Evolutionary conservation across 176 grass and related monocot species (phyloP).

Genomic region (Bothriochloa decipiens): DNA sequence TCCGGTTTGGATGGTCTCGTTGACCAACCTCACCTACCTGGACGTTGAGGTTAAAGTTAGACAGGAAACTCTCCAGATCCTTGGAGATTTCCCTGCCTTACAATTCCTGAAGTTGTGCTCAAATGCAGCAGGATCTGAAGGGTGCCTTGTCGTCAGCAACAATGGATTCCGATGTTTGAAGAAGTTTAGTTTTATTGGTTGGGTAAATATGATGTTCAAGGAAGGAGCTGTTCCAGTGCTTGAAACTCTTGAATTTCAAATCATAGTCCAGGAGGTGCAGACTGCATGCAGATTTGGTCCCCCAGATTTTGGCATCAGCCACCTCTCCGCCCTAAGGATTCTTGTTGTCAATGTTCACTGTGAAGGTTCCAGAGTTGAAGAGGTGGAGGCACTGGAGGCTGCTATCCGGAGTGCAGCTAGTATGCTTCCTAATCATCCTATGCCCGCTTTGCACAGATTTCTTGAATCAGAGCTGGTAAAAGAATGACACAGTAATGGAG

Average conservation of each 20-base stretch:
- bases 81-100: constrained; percentile 36
- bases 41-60: constrained; percentile 32
- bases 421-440: constrained; percentile 39
- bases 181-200: constrained; percentile 32
- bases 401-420: constrained; percentile 10
- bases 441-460: constrained; percentile 23
- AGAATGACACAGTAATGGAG: background rate
- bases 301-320: constrained; percentile 28
- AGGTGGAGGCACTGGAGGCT: constrained; percentile 42
- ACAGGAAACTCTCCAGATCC: constrained; percentile 29
- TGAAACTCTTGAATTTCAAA: constrained; percentile 40
- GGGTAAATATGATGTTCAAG: constrained; percentile 19
- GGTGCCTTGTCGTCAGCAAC: background rate
- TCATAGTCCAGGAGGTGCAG: constrained; percentile 8
- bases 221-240: constrained; percentile 48
- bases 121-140: constrained; percentile 6
- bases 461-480: constrained; percentile 16
- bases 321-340: constrained; percentile 35
- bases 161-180: constrained; percentile 36
- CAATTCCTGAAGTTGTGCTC: constrained; percentile 28
- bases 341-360: constrained; percentile 27
- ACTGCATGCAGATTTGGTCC: background rate
- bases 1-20: constrained; percentile 43
- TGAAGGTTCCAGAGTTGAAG: constrained; percentile 16
- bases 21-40: constrained; percentile 31